Evolutionary conservation across 345 rosid species (phyloP), one percentile per base, ranked within the genome.

Genomic region (Citrus australasica): DNA sequence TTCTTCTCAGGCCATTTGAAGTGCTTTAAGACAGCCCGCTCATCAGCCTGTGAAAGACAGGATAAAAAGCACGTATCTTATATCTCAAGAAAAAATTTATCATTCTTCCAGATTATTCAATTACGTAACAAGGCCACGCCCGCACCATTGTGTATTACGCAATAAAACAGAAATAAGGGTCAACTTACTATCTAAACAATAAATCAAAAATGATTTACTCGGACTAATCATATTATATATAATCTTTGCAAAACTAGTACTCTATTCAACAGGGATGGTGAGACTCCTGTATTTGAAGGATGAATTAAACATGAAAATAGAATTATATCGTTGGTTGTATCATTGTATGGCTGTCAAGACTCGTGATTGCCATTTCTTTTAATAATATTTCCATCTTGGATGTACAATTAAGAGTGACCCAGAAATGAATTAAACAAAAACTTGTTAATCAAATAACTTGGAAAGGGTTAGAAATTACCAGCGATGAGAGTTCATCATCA

Each of bases 1-100:
- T 93, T 95, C 78, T 73, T 86, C 88, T 95, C 98, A 9, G 98
- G 98, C 98, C 98, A 95, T 76, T 91, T 89, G 83, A 95, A 95
- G 83, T 95, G 95, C 91, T 95, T 95, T 76, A 93, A 79, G 73
- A 95, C 98, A 63, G 97, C 97, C 78, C 90, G 86, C 76, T 95
- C 98, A 82, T 95, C 98, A 33, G 93, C 95, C 98, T 93, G 84
- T 77, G 37, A 24, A 67, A 69, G 60, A 69, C 28, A 68, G 62
- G 42, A 65, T 2, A 40, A 19, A 70, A 65, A n/a, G 38, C 22
- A 75, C 46, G 42, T 33, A 53, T 53, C 62, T 17, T 53, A 25
- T 14, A 46, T 55, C 58, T 25, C 56, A 42, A 61, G 48, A 30
- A n/a, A 67, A 75, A 60, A 33, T 14, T n/a, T 59, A 33, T 35